Evolutionary conservation across 2,329 filamentous ascomycete genomes (phyloP).

Genomic region (Rutstroemia sp.): DNA sequence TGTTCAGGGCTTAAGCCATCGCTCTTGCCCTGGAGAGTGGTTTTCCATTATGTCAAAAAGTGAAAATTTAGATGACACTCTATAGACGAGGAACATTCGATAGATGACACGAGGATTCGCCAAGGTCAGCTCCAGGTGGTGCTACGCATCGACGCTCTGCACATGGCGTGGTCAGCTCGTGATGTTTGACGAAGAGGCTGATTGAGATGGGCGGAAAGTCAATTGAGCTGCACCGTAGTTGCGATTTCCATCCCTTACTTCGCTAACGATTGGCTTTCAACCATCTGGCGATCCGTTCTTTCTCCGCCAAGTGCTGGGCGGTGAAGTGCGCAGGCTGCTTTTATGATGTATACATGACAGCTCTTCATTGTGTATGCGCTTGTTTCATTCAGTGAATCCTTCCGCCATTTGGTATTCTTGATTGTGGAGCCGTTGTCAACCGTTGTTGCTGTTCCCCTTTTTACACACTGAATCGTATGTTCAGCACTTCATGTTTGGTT

Average conservation of each 20-base stretch:
- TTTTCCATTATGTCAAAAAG: not conserved
- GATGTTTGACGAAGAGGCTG: not conserved
- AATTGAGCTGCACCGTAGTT: not conserved
- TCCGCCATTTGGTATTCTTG: no score
- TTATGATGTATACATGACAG: no score
- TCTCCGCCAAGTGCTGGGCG: slow-evolving; percentile 15
- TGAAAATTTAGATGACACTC: not conserved
- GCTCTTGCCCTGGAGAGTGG: not conserved
- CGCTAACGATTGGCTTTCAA: not conserved
- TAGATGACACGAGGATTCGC: not conserved
- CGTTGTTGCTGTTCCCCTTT: no score
- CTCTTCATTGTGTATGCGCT: no score
- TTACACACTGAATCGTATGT: no score
- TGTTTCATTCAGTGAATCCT: no score
- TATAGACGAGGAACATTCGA: not conserved
- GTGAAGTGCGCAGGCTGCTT: no score
- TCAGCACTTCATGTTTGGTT: no score
- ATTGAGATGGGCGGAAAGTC: not conserved
- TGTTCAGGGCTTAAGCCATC: not conserved
- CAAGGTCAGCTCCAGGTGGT: not conserved
- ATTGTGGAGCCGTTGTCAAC: no score
- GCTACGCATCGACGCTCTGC: not conserved
- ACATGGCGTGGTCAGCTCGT: not conserved
- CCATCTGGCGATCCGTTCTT: not conserved
- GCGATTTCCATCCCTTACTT: not conserved